A percentile compares a stretch with the other conserved stretches of the same genome.
These are phyloP conservation scores for Russula sp. DNA, from an alignment of 768 basidiomycete genomes.

Conservation along the genomic window DNA sequence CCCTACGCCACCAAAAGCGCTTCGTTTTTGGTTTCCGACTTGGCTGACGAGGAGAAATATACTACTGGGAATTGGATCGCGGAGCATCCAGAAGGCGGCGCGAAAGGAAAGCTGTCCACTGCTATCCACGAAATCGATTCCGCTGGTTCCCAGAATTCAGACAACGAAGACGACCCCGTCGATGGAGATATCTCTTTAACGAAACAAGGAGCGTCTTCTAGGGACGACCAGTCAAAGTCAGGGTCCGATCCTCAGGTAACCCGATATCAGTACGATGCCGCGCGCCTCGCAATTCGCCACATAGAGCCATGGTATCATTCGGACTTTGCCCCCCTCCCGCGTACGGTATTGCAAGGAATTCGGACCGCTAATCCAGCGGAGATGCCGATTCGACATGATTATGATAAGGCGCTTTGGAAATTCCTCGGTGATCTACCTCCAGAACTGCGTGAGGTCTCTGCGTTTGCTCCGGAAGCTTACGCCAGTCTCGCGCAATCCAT, in stretches of 20 bases:
- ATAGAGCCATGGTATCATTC: constrained; percentile 60
- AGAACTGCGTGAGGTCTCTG: constrained; percentile 59
- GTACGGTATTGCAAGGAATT: constrained; percentile 54
- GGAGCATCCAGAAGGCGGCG: constrained; percentile 28
- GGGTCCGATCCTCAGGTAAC: constrained; percentile 6
- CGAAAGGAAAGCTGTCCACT: constrained; percentile 20
- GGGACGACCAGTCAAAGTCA: constrained; percentile 17
- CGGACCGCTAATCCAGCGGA: constrained; percentile 51
- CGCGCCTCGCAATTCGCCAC: constrained; percentile 33
- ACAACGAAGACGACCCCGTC: constrained; percentile 27
- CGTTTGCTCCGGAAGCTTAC: constrained; percentile 55
- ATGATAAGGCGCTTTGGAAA: constrained; percentile 47
- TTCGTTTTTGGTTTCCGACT: constrained; percentile 47
- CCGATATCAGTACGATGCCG: constrained; percentile 22
- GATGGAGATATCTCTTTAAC: constrained; percentile 18
- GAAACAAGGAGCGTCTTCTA: constrained; percentile 2
- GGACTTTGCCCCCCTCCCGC: constrained; percentile 59
- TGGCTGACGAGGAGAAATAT: constrained; percentile 38
- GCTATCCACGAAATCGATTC: constrained; percentile 26
- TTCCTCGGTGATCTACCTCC: constrained; percentile 53
- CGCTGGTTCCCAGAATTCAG: constrained; percentile 26
- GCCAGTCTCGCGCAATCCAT: constrained; percentile 50
- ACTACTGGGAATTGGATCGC: constrained; percentile 31
- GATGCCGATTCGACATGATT: constrained; percentile 56
- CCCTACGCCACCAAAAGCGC: constrained; percentile 49